Percentiles rank a stretch among this genome's conserved stretches.
These are phyloP conservation scores for Xylaria curta DNA, from an alignment of 495 filamentous ascomycete species.

Conservation along the genomic window DNA sequence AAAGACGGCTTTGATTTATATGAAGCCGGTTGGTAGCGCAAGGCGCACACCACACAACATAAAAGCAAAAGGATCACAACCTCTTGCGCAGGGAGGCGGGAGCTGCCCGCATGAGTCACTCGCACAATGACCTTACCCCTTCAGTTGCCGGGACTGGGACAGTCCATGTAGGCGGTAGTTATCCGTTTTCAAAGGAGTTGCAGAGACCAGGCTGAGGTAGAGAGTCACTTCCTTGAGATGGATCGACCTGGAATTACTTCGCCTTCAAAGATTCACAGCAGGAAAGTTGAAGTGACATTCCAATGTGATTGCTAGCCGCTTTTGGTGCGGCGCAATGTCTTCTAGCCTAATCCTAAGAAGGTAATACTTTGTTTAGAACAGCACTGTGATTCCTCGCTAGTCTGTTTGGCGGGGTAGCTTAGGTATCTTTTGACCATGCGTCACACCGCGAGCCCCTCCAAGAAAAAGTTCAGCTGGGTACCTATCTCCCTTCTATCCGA, in stretches of 20 bases:
- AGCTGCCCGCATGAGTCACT: slow-evolving; percentile 22
- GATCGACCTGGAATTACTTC: not conserved
- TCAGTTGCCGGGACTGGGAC: not conserved
- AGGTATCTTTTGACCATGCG: slow-evolving; percentile 8
- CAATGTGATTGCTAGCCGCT: not conserved
- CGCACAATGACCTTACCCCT: not conserved
- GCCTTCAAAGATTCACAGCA: not conserved
- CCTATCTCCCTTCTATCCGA: not conserved
- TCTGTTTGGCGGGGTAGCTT: slow-evolving; percentile 17
- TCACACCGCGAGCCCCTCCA: slow-evolving; percentile 24
- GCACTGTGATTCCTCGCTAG: not conserved
- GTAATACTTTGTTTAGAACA: too few species aligned
- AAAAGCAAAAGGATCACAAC: not conserved
- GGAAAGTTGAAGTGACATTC: not conserved
- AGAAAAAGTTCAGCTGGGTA: slow-evolving; percentile 12
- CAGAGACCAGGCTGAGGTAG: not conserved
- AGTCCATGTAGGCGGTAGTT: not conserved
- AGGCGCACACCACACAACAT: too few species aligned
- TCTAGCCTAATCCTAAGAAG: too few species aligned
- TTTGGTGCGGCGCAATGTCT: not conserved
- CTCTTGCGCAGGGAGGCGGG: not conserved
- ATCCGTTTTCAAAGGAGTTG: not conserved
- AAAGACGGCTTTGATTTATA: not conserved
- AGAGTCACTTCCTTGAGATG: not conserved
- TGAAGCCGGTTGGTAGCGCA: not conserved